phyloP scores from a whole-genome alignment of 768 basidiomycete species.

The Russula lepida region DNA sequence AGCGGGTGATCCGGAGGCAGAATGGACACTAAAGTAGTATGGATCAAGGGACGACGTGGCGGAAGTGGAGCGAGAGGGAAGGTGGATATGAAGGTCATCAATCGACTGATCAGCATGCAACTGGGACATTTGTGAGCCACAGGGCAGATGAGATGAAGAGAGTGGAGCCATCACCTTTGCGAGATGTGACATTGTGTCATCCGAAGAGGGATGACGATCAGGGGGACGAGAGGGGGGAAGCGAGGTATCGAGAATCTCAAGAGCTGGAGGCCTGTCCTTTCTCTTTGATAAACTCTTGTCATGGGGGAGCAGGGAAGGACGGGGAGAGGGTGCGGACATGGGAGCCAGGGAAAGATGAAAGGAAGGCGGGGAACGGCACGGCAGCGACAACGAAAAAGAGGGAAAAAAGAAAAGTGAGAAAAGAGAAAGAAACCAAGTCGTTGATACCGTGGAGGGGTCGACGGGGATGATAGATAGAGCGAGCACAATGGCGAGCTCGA shows the following conservation, averaged over 20 bases:
- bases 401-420: conserved; percentile 23
- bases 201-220: conserved; percentile 27
- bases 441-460: not conserved
- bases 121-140: conserved; percentile 27
- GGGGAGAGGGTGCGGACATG: conserved; percentile 34
- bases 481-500: conserved; percentile 22
- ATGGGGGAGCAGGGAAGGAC: conserved; percentile 24
- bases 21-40: conserved; percentile 74
- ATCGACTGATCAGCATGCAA: conserved; percentile 41
- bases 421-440: conserved; percentile 14
- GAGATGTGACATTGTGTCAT: conserved; percentile 14
- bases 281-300: conserved; percentile 34
- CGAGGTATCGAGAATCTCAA: conserved; percentile 38
- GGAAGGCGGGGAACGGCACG: conserved; percentile 29
- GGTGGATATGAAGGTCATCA: conserved; percentile 29
- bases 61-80: conserved; percentile 57
- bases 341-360: conserved; percentile 32
- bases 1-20: conserved; percentile 59
- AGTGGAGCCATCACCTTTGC: conserved; percentile 11
- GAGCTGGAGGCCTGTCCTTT: conserved; percentile 45
- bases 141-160: not conserved
- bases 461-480: conserved; percentile 12
- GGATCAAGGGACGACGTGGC: conserved; percentile 79
- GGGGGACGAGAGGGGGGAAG: conserved; percentile 30
- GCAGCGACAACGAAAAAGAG: conserved; percentile 26